A percentile compares a stretch with the other conserved stretches of the same genome.
phyloP scores from a whole-genome alignment of 441 rosid genomes.

The Capsella rubella region DNA sequence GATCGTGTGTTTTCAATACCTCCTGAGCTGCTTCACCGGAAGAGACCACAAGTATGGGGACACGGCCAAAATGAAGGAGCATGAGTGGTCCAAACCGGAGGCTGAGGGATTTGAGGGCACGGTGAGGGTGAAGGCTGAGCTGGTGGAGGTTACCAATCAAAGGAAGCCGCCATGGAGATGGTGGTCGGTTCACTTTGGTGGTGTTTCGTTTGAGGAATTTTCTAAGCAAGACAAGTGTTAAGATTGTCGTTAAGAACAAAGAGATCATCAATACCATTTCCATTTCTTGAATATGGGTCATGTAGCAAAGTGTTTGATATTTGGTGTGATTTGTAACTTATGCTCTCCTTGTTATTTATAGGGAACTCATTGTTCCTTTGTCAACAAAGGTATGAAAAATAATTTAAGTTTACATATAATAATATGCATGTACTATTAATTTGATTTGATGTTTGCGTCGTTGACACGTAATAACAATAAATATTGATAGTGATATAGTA shows the following conservation, averaged over 20 bases:
- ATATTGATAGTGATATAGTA: too few relatives aligned
- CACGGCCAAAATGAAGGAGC: slow-evolving; percentile 51
- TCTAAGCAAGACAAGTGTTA: slow-evolving; percentile 26
- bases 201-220: slow-evolving; percentile 14
- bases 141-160: slow-evolving; percentile 61
- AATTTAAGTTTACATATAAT: too few relatives aligned
- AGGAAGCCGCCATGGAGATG: slow-evolving; percentile 54
- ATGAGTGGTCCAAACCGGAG: slow-evolving; percentile 52
- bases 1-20: slow-evolving; percentile 54
- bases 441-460: too few relatives aligned
- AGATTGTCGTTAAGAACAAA: slow-evolving; percentile 15
- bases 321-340: not conserved
- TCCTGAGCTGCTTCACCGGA: slow-evolving; percentile 49
- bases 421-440: too few relatives aligned
- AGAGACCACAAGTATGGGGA: slow-evolving; percentile 49
- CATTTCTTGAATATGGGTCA: slow-evolving; percentile 11
- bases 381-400: not conserved
- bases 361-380: not conserved
- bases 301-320: not conserved
- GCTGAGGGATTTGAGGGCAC: slow-evolving; percentile 48
- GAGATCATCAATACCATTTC: slow-evolving; percentile 19
- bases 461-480: not conserved
- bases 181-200: slow-evolving; percentile 38
- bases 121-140: slow-evolving; percentile 51
- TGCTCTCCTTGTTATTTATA: not conserved